Evolutionary conservation across 495 filamentous ascomycete species (phyloP).

Genomic region (Neurospora cerealis): DNA sequence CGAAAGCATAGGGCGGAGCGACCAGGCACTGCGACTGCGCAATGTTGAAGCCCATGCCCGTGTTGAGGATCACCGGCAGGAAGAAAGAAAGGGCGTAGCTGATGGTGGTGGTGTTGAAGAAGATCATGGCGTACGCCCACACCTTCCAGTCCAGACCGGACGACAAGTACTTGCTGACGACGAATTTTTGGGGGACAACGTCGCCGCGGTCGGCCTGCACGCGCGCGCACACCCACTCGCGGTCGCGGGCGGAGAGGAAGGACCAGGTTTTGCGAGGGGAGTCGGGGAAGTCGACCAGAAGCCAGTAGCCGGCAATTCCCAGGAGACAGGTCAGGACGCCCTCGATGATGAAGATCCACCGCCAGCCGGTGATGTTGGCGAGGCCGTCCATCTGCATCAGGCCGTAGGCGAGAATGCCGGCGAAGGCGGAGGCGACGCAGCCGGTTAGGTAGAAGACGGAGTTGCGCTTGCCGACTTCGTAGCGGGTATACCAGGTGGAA

Average conservation of each 20-base stretch:
- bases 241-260: constrained; percentile 41
- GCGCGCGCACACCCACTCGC: constrained; percentile 46
- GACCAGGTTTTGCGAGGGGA: constrained; percentile 38
- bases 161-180: constrained; percentile 36
- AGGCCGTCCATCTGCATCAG: constrained; percentile 46
- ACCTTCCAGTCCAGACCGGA: constrained; percentile 47
- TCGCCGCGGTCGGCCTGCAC: constrained; percentile 51
- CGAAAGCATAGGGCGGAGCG: constrained; percentile 52
- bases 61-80: constrained; percentile 51
- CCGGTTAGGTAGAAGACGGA: constrained; percentile 56
- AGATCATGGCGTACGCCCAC: constrained; percentile 51
- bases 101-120: constrained; percentile 49
- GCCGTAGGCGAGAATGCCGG: constrained; percentile 56
- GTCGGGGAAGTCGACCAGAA: constrained; percentile 54
- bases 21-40: constrained; percentile 50
- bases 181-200: constrained; percentile 40
- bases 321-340: constrained; percentile 40
- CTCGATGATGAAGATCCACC: constrained; percentile 57
- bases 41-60: constrained; percentile 48
- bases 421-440: constrained; percentile 49
- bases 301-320: constrained; percentile 37
- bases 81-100: constrained; percentile 60
- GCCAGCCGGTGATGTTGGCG: constrained; percentile 45
- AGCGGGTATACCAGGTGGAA: constrained; percentile 55
- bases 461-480: constrained; percentile 55